phyloP scores from a whole-genome alignment of 2,329 filamentous ascomycete species.

The Salinomyces thailandicus region DNA sequence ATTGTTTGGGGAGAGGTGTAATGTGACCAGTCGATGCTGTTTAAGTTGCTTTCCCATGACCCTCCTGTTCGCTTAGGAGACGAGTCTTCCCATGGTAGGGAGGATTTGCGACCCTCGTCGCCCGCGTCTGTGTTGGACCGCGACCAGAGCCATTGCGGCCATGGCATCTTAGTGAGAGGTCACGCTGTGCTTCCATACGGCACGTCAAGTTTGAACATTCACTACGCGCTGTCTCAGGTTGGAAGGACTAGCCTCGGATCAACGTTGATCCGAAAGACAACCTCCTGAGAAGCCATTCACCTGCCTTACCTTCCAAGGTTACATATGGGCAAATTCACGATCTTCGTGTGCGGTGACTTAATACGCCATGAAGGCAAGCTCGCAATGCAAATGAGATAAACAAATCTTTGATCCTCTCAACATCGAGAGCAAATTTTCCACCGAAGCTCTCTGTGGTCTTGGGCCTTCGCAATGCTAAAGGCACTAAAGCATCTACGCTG shows the following conservation, averaged over 20 bases:
- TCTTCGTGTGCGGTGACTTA: too few species aligned
- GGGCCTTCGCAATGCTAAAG: too few species aligned
- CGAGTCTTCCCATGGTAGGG: background rate
- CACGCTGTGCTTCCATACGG: too few species aligned
- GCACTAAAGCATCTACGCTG: too few species aligned
- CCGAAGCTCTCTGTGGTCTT: too few species aligned
- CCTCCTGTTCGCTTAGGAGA: slow-evolving; percentile 19
- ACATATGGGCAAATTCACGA: too few species aligned
- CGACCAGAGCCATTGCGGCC: slow-evolving; percentile 10
- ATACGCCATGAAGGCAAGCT: too few species aligned
- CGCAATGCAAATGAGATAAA: too few species aligned
- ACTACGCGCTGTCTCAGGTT: background rate
- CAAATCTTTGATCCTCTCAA: too few species aligned
- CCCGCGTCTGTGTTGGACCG: slow-evolving; percentile 15
- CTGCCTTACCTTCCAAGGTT: too few species aligned
- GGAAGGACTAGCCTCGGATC: background rate
- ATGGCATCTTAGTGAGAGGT: slow-evolving; percentile 11
- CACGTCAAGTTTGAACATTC: background rate
- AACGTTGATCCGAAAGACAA: background rate
- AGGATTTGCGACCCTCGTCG: slow-evolving; percentile 7
- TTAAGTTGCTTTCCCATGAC: slow-evolving; percentile 33
- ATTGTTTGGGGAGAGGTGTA: slow-evolving; percentile 41
- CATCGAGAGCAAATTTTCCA: too few species aligned
- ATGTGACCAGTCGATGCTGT: slow-evolving; percentile 42
- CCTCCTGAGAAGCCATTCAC: too few species aligned